These are phyloP conservation scores for Macrolepiota albuminosa DNA, from an alignment of 768 basidiomycete species.

Conservation along the genomic window DNA sequence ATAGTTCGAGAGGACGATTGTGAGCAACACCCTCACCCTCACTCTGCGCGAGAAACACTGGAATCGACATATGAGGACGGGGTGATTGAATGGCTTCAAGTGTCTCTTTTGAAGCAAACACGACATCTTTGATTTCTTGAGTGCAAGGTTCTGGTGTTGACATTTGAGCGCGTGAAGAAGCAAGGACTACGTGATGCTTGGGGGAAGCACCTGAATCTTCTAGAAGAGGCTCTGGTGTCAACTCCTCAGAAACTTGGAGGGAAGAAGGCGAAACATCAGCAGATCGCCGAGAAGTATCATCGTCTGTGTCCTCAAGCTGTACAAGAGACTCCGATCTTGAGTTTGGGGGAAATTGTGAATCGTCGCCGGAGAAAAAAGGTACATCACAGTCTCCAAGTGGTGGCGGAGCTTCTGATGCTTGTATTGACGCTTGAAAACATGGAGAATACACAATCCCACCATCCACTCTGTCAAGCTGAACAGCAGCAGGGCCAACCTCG, in stretches of 20 bases:
- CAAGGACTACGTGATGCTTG: not conserved
- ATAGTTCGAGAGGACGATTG: not conserved
- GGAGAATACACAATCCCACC: not conserved
- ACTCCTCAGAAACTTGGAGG: not conserved
- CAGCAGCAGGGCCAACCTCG: not conserved
- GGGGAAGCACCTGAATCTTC: not conserved
- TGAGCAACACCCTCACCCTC: not conserved
- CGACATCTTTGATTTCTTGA: not conserved
- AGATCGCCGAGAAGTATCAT: not conserved
- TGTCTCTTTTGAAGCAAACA: not conserved
- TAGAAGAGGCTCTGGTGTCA: not conserved
- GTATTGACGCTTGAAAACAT: not conserved
- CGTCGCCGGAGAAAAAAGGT: not conserved
- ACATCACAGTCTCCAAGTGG: not conserved
- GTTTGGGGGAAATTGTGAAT: not conserved
- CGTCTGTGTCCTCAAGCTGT: not conserved
- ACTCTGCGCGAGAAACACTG: not conserved
- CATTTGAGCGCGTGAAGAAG: not conserved
- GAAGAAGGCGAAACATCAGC: not conserved
- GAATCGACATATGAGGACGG: not conserved
- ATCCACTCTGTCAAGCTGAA: not conserved
- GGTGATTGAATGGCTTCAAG: not conserved
- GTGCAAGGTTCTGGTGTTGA: not conserved
- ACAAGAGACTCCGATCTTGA: not conserved
- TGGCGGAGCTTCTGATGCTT: not conserved